Conservation (phyloP, 2,329 filamentous ascomycete genomes). For the Colletotrichum kahawae region DNA sequence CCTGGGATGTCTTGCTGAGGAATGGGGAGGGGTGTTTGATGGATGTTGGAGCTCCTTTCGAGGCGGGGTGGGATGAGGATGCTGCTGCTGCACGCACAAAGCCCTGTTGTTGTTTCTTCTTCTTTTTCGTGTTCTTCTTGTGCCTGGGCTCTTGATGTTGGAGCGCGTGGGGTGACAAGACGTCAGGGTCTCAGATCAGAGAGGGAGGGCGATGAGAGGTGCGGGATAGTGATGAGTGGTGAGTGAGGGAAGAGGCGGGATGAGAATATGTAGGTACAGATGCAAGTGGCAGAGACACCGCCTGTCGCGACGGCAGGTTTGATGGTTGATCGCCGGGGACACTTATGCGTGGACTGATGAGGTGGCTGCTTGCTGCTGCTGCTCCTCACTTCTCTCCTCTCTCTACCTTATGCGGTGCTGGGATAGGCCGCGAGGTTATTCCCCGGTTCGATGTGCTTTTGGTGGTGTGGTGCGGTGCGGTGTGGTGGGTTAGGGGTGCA, state of each 20-base stretch:
- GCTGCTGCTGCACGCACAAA: background rate
- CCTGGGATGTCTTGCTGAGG: constrained; percentile 22
- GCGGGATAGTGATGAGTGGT: background rate
- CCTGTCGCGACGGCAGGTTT: background rate
- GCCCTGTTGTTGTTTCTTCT: background rate
- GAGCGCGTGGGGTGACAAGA: constrained; percentile 2
- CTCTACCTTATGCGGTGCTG: background rate
- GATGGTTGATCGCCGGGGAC: background rate
- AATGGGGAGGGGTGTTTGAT: background rate
- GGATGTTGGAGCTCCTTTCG: background rate
- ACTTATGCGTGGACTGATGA: constrained; percentile 13
- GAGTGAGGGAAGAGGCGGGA: background rate
- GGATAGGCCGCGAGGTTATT: background rate
- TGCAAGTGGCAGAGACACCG: background rate
- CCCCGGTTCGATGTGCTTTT: background rate
- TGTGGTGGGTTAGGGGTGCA: constrained; percentile 8
- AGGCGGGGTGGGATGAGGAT: background rate
- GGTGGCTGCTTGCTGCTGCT: background rate
- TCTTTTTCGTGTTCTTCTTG: background rate
- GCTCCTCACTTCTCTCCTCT: background rate
- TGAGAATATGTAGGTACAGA: constrained; percentile 7
- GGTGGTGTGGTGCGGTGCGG: background rate
- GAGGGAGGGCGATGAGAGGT: background rate
- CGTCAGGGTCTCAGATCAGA: background rate
- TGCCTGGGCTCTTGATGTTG: background rate